Base-by-base conservation (phyloP, 345 rosid genomes). In the Anacardium occidentale region DNA sequence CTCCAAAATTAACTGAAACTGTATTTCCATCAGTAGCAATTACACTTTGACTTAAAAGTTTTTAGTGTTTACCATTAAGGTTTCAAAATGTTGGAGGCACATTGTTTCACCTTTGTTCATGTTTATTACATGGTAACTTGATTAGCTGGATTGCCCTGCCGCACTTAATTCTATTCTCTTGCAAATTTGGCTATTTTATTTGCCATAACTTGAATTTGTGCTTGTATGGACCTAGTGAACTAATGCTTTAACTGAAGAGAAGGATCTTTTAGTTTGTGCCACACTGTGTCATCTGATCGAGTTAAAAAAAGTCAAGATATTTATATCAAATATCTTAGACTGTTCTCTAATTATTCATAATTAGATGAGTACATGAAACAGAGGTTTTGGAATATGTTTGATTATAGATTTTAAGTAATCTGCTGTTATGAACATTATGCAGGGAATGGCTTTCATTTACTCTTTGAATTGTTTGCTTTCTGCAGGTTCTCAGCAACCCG, bases 401-500 rank as follows among this genome's bases (percentile, higher is more conserved):
- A 14, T 56, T 53, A 24, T 22, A 15, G 13, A 40, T 65, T 42
- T 40, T 25, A 64, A 26, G n/a, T 75, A 42, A 63, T 24, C 40
- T 42, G 15, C 58, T 56, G 42, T 24, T 63, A 42, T 26, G 45
- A 58, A 73, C 52, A 64, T 60, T 22, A 70, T 48, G 58, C 32
- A 55, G 55, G 42, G 70, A 50, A n/a, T 65, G 25, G n/a, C 26
- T 72, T 76, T 76, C 72, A 73, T 72, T 75, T 44, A 59, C 50
- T 18, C 61, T 40, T 17, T 22, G 25, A 66, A 5, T 73, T 47
- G 47, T 54, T 66, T 77, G 32, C 64, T 50, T 48, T 71, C 10
- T 80, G 77, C 86, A 91, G 97, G 98, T 94, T 74, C 88, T 94
- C 68, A 94, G 98, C 88, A 94, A 94, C 78, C 98, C 98, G 53